phyloP scores from a whole-genome alignment of 2,329 filamentous ascomycete genomes.

The Tolypocladium ophioglossoides region DNA sequence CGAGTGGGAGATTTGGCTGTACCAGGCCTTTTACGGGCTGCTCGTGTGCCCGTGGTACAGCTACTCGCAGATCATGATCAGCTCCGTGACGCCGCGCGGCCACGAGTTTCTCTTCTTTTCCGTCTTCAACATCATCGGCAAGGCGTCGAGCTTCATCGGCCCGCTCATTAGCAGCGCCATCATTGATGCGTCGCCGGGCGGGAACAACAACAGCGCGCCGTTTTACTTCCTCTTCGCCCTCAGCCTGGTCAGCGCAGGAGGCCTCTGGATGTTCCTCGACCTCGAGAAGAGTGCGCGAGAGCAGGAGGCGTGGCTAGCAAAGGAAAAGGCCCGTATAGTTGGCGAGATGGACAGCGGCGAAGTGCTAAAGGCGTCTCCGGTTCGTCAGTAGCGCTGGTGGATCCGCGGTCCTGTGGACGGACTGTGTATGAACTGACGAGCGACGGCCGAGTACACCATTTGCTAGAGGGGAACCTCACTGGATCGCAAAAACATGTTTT shows the following conservation, averaged over 20 bases:
- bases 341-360: not conserved
- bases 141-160: constrained; percentile 58
- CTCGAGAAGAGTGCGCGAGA: constrained; percentile 48
- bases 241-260: constrained; percentile 41
- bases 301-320: constrained; percentile 34
- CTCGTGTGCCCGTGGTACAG: constrained; percentile 62
- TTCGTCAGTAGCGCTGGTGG: not conserved
- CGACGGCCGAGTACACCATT: no score
- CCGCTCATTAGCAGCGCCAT: constrained; percentile 60
- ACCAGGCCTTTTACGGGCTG: constrained; percentile 49
- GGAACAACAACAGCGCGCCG: constrained; percentile 47
- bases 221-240: constrained; percentile 57
- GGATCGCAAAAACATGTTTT: no score
- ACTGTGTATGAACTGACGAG: no score
- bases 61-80: constrained; percentile 62
- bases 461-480: no score
- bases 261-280: constrained; percentile 46
- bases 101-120: constrained; percentile 64
- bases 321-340: not conserved
- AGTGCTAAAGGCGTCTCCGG: not conserved
- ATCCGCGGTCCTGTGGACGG: no score
- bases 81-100: constrained; percentile 55
- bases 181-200: constrained; percentile 46
- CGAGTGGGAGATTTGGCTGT: constrained; percentile 34
- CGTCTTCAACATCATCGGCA: constrained; percentile 58